Conservation (phyloP, 176 grass and related monocot genomes). For the Aegilops longissima region DNA sequence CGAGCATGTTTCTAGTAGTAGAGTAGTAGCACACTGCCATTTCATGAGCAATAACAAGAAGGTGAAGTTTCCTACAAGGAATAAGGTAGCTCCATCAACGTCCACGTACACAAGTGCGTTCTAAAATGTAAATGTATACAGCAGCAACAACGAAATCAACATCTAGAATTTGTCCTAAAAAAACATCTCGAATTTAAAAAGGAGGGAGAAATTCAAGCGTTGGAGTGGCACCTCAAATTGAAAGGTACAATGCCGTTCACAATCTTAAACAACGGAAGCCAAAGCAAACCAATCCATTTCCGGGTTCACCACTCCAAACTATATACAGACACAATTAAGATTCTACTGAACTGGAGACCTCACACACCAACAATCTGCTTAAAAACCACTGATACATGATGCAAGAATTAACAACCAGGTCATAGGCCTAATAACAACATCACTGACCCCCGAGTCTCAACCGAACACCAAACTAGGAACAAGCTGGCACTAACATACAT, state of each 20-base stretch:
- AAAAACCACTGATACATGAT: slow-evolving; percentile 30
- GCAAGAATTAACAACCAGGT: slow-evolving; percentile 22
- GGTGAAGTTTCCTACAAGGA: not conserved
- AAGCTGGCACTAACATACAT: slow-evolving; percentile 33
- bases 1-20: too few species aligned
- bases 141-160: not conserved
- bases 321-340: slow-evolving; percentile 37
- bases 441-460: slow-evolving; percentile 29
- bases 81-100: not conserved
- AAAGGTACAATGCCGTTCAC: not conserved
- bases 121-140: not conserved
- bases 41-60: not conserved
- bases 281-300: slow-evolving; percentile 28
- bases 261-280: slow-evolving; percentile 19
- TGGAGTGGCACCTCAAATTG: not conserved
- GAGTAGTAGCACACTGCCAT: too few species aligned
- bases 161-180: not conserved
- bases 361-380: slow-evolving; percentile 42
- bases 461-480: slow-evolving; percentile 27
- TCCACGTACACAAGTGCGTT: not conserved
- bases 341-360: slow-evolving; percentile 12
- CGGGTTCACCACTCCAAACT: slow-evolving; percentile 21
- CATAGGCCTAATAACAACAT: slow-evolving; percentile 46
- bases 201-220: not conserved
- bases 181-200: not conserved